Evolutionary conservation across 495 filamentous ascomycete genomes (phyloP), one percentile per base, ranked within the genome.

Genomic region (Amniculicola lignicola): DNA sequence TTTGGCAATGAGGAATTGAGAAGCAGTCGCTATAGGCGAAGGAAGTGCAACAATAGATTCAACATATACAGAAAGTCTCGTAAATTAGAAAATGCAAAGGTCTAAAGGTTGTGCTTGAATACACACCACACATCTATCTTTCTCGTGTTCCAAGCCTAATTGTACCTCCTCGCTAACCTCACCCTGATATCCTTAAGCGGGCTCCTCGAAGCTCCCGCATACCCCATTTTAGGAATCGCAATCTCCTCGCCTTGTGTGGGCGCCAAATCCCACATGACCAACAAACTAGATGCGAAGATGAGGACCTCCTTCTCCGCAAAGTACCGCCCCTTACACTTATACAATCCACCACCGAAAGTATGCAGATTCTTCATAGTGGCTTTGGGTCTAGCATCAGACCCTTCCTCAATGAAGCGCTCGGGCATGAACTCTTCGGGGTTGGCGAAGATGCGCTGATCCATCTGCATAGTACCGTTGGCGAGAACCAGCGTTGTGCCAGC

Each of bases 231-330:
- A 1, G 51, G 51, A 21, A 54, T 44, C 12, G 18, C 19, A 18
- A 54, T 42, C 16, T 19, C 51, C 5, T 54, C 51, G 15, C 51
- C 25, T 6, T 24, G 25, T 28, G 29, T n/a, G 16, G 51, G 51
- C 14, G 24, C 40, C 19, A 54, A 2, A 46, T 54, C 51, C 51
- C 51, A 54, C 51, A 54, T 54, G 28, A 46, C 27, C 14, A 54
- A 35, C 15, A 54, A 19, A 24, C 40, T 45, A 18, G 51, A 15
- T n/a, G 41, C 51, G 19, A 54, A 54, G n/a, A 54, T 54, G 29
- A 54, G 41, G 16, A 54, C 39, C 23, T 54, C 51, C 40, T 54
- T 54, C 41, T 54, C 51, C 15, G 51, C 51, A 15, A 54, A 54
- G 31, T 54, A 54, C 4, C 51, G 39, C 4, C 51, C 51, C 29